Evolutionary conservation across 2,329 filamentous ascomycete species (phyloP), one percentile per base, ranked within the genome.

Genomic region (Pseudogymnoascus sp.): DNA sequence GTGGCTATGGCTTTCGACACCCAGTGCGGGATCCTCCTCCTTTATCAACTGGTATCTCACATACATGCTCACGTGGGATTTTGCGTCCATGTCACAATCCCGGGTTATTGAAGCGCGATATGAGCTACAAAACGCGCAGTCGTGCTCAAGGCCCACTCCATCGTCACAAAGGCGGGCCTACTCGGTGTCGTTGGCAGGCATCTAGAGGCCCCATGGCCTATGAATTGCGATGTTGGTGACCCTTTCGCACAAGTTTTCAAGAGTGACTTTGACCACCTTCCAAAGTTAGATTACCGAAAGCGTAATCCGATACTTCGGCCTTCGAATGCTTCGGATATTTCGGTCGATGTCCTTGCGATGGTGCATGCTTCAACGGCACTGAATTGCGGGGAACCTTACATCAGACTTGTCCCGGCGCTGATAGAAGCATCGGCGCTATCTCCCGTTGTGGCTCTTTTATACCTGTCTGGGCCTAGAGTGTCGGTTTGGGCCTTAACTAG

Each of bases 61-160:
- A 30, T n/a, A 26, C n/a, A 30, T 52, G 45, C 13, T 5, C 45
- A 18, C 26, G 26, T 52, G 45, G 30, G 45, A 52, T 52, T 52
- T 30, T 30, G 15, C 5, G 5, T 52, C 45, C 45, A 52, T 52
- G 15, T 18, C 26, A 52, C 26, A 52, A 18, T 5, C 45, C 45
- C 45, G 45, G 45, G 45, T 52, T 52, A 52, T 52, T n/a, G 26
- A 13, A 52, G 45, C 26, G 15, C 45, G 45, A 52, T 52, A 30
- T 30, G 3, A 30, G 45, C 26, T 52, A 19, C 45, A 52, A 52
- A 9, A 18, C n/a, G 19, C 7, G 26, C 41, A 8, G 41, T n/a
- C 45, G 9, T 9, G 26, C 8, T 12, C 7, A 30, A 2, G 26
- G 26, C 26, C 45, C 45, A 52, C 45, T 52, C 10, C 26, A 13